phyloP scores from a whole-genome alignment of 208 protist genomes.

The Novymonas esmeraldas region DNA sequence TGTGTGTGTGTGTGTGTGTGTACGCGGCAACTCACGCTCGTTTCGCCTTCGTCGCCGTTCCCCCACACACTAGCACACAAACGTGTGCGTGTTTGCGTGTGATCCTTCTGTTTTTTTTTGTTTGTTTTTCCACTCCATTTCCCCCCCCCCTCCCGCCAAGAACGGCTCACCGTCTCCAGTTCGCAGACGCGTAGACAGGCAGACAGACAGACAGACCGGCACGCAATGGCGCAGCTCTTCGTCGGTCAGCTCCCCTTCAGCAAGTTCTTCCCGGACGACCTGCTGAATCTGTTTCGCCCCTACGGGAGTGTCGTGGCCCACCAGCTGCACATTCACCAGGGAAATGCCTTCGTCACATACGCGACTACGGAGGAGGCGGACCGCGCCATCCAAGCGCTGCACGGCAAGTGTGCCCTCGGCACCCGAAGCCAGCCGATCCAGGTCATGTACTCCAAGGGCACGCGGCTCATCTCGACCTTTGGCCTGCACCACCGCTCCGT shows the following conservation, averaged over 20 bases:
- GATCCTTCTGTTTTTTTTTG: conserved; percentile 1
- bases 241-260: conserved; percentile 52
- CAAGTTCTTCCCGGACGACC: conserved; percentile 50
- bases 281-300: conserved; percentile 39
- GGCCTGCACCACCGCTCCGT: conserved; percentile 50
- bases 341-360: conserved; percentile 76
- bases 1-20: not conserved
- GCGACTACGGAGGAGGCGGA: conserved; percentile 68
- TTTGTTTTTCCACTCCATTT: not conserved
- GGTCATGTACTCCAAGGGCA: conserved; percentile 72
- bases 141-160: not conserved
- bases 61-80: too few relatives aligned
- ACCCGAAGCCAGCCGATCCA: conserved; percentile 64
- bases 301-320: conserved; percentile 43
- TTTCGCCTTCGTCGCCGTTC: too few relatives aligned
- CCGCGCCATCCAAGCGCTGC: conserved; percentile 63
- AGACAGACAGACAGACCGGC: not conserved
- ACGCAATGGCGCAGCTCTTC: conserved; percentile 49
- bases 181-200: not conserved
- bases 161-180: not conserved
- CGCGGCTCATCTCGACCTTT: conserved; percentile 60
- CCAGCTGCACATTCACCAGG: conserved; percentile 43
- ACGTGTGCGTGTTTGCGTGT: too few relatives aligned
- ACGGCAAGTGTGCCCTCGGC: conserved; percentile 62
- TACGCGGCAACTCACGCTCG: too few relatives aligned